A percentile compares a stretch with the other conserved stretches of the same genome.
Evolutionary conservation across 345 rosid genomes (phyloP).

Genomic region (Hibiscus mutabilis): DNA sequence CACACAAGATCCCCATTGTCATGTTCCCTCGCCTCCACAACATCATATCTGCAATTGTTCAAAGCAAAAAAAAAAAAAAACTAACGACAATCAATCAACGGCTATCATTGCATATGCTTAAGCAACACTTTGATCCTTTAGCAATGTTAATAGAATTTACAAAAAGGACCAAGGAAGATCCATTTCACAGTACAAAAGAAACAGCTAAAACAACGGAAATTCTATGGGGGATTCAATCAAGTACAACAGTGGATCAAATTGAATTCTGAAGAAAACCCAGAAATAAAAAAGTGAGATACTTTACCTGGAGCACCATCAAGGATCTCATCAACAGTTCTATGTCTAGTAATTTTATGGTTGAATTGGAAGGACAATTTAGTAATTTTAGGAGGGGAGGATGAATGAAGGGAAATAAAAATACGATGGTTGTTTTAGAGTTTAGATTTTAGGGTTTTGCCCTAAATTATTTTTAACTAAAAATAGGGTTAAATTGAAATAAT

Average conservation of each 20-base stretch:
- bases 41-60: slow-evolving; percentile 85
- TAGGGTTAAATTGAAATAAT: too few species aligned
- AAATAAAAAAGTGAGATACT: slow-evolving; percentile 17
- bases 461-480: too few species aligned
- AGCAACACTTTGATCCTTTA: too few species aligned
- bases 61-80: too few species aligned
- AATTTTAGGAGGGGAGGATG: too few species aligned
- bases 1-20: slow-evolving; percentile 54
- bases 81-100: not conserved
- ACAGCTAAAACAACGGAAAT: too few species aligned
- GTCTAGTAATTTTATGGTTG: slow-evolving; percentile 20
- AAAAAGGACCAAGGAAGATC: not conserved
- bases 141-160: not conserved
- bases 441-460: too few species aligned
- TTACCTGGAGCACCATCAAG: slow-evolving; percentile 77
- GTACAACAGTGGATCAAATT: not conserved
- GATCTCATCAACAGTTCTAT: slow-evolving; percentile 62
- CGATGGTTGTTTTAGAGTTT: too few species aligned
- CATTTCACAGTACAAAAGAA: not conserved
- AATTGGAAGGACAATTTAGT: too few species aligned
- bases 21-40: slow-evolving; percentile 72
- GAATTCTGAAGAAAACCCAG: not conserved
- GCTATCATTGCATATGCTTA: not conserved
- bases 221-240: not conserved
- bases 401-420: too few species aligned